A percentile compares a stretch with the other conserved stretches of the same genome.
These are phyloP conservation scores for Plenodomus lindquistii DNA, from an alignment of 2,329 filamentous ascomycete species.

Conservation along the genomic window DNA sequence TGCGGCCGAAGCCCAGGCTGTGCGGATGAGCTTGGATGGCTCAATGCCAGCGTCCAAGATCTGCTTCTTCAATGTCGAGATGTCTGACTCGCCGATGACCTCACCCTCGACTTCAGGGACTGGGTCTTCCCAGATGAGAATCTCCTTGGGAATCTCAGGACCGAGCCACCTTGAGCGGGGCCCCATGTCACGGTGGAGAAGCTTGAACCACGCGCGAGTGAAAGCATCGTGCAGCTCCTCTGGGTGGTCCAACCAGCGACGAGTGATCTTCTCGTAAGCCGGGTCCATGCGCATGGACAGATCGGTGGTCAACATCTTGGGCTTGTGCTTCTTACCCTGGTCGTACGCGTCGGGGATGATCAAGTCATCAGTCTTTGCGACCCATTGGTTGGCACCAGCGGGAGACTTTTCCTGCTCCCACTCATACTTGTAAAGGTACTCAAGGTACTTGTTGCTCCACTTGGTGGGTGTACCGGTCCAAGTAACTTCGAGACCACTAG, in stretches of 20 bases:
- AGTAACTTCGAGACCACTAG: constrained; percentile 75
- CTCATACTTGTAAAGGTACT: constrained; percentile 77
- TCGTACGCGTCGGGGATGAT: constrained; percentile 75
- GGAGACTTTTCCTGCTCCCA: constrained; percentile 78
- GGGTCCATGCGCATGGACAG: constrained; percentile 73
- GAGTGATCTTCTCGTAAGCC: constrained; percentile 74
- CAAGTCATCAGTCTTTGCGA: constrained; percentile 67
- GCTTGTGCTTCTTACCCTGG: constrained; percentile 69
- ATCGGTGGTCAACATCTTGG: constrained; percentile 79
- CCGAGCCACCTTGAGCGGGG: constrained; percentile 72
- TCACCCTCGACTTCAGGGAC: constrained; percentile 63
- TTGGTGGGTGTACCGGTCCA: constrained; percentile 77
- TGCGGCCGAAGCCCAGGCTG: constrained; percentile 43
- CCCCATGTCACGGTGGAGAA: constrained; percentile 78
- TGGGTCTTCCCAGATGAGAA: constrained; percentile 75
- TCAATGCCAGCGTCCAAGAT: constrained; percentile 67
- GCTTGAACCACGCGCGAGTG: constrained; percentile 79
- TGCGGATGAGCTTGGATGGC: constrained; percentile 63
- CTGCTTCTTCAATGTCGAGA: constrained; percentile 68
- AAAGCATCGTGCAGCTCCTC: constrained; percentile 72
- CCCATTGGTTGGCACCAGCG: constrained; percentile 76
- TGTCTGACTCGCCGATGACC: constrained; percentile 65
- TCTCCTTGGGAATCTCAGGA: constrained; percentile 72
- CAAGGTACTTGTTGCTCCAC: constrained; percentile 75
- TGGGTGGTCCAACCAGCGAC: constrained; percentile 69